A percentile compares a stretch with the other conserved stretches of the same genome.
These are phyloP conservation scores for Colletotrichum acutatum DNA, from an alignment of 2,329 filamentous ascomycete genomes.

Conservation along the genomic window DNA sequence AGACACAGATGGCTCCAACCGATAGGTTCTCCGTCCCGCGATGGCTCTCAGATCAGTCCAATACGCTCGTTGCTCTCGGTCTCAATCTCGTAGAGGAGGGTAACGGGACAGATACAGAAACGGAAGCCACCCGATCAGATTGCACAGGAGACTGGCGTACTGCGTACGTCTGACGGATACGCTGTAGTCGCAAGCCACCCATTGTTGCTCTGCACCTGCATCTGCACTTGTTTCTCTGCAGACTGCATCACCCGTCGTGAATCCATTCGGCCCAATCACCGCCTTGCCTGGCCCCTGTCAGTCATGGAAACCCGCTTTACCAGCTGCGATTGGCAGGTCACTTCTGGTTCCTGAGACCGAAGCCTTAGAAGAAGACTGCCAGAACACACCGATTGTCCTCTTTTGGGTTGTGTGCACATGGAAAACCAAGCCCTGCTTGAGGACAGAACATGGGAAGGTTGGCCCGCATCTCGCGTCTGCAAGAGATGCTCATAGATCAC, in stretches of 20 bases:
- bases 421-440: not conserved
- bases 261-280: slow-evolving; percentile 18
- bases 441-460: not conserved
- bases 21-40: not conserved
- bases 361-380: slow-evolving; percentile 7
- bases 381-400: slow-evolving; percentile 2
- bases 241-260: not conserved
- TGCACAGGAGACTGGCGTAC: slow-evolving; percentile 4
- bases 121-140: slow-evolving; percentile 6
- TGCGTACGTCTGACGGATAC: not conserved
- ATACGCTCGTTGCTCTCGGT: not conserved
- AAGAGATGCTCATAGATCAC: slow-evolving; percentile 14
- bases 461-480: slow-evolving; percentile 4
- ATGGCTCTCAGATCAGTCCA: not conserved
- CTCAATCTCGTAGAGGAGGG: not conserved
- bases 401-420: slow-evolving; percentile 8
- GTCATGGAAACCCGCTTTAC: slow-evolving; percentile 2
- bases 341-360: slow-evolving; percentile 6
- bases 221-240: slow-evolving; percentile 3
- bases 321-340: slow-evolving; percentile 8
- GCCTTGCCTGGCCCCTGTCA: not conserved
- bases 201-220: slow-evolving; percentile 20
- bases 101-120: slow-evolving; percentile 1
- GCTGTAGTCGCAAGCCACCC: slow-evolving; percentile 9
- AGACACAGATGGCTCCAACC: not conserved